Conservation (phyloP, 495 filamentous ascomycete species). For the Penicillium ochrochloron region DNA sequence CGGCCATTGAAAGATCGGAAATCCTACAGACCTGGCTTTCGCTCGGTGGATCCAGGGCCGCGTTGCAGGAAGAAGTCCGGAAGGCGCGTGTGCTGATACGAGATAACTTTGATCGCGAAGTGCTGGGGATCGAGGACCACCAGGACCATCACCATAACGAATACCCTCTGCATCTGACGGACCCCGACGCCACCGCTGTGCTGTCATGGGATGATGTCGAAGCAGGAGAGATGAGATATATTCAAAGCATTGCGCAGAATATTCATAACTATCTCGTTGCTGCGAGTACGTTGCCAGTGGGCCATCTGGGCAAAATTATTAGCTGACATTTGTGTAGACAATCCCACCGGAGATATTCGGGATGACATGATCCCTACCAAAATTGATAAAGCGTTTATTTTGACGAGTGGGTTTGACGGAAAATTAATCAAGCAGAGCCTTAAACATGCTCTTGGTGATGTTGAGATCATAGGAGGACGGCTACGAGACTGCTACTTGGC, state of each 20-base stretch:
- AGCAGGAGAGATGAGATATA: constrained; percentile 13
- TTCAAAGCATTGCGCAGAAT: constrained; percentile 13
- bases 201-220: constrained; percentile 14
- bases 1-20: constrained; percentile 14
- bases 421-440: constrained; percentile 12
- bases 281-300: no score
- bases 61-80: constrained; percentile 11
- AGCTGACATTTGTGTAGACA: constrained; percentile 11
- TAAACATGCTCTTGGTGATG: constrained; percentile 15
- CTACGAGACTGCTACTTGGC: constrained; percentile 13
- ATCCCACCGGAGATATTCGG: constrained; percentile 12
- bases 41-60: constrained; percentile 12
- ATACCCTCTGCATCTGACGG: constrained; percentile 13
- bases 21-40: constrained; percentile 13
- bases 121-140: constrained; percentile 12
- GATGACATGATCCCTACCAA: constrained; percentile 10
- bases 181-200: constrained; percentile 11
- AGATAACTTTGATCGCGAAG: constrained; percentile 12
- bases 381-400: constrained; percentile 16
- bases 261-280: no score
- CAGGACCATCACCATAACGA: constrained; percentile 16
- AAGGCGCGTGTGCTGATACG: constrained; percentile 14
- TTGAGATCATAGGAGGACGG: constrained; percentile 16
- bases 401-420: constrained; percentile 14
- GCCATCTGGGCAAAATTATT: no score